Percentiles rank a stretch among this genome's conserved stretches.
Evolutionary conservation across 192 early-diverging fungal genomes (phyloP).

Genomic region (Phlyctochytrium bullatum): DNA sequence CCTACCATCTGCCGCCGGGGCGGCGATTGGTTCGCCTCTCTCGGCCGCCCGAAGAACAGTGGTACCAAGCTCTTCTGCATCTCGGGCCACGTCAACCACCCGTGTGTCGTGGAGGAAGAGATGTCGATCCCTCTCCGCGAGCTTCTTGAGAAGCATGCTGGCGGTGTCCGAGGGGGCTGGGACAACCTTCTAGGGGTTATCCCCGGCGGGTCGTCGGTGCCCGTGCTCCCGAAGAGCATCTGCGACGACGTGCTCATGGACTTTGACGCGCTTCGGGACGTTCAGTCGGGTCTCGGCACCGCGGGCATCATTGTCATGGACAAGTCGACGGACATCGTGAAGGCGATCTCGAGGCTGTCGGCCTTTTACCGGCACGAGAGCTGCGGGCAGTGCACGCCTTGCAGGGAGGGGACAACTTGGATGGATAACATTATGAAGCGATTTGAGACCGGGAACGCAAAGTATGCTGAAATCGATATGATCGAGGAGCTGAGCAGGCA

Average conservation of each 20-base stretch:
- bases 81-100: conserved; percentile 96
- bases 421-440: conserved; percentile 94
- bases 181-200: conserved; percentile 97
- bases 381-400: conserved; percentile 99
- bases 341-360: conserved; percentile 86
- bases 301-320: conserved; percentile 99
- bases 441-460: conserved; percentile 84
- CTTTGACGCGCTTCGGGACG: conserved; percentile 95
- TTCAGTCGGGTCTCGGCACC: conserved; percentile 90
- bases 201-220: conserved; percentile 95
- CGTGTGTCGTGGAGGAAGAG: conserved; percentile 97
- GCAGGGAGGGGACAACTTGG: conserved; percentile 95
- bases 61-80: conserved; percentile 99
- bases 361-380: conserved; percentile 97
- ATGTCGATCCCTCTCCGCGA: conserved; percentile 96
- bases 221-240: conserved; percentile 76
- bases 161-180: conserved; percentile 97
- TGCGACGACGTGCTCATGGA: conserved; percentile 97
- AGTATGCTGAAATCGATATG: conserved; percentile 88
- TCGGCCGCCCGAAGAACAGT: conserved; percentile 88
- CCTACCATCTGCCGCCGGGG: conserved; percentile 93
- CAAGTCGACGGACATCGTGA: conserved; percentile 93
- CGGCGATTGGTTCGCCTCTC: conserved; percentile 89
- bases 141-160: conserved; percentile 92
- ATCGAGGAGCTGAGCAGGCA: conserved; percentile 92